Conservation (phyloP, 768 basidiomycete species). For the Hericium rajendrae region DNA sequence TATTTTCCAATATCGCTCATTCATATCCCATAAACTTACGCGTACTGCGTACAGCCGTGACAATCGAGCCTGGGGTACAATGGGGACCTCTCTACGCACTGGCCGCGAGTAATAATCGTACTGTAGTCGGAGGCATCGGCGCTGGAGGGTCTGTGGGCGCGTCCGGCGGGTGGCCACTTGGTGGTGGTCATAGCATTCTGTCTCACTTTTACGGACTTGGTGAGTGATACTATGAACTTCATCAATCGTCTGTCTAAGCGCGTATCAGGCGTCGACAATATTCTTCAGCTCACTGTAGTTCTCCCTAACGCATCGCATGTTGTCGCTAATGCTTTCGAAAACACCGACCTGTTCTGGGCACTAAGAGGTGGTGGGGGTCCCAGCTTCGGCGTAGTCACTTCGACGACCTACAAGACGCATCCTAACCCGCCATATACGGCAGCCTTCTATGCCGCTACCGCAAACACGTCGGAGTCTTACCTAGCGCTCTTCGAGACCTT, state of each 20-base stretch:
- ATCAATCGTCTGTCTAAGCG: not conserved
- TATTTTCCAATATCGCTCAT: not conserved
- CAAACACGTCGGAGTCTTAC: conserved; percentile 3
- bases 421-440: conserved; percentile 25
- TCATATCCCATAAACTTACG: not conserved
- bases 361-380: conserved; percentile 43
- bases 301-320: conserved; percentile 31
- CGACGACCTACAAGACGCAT: conserved; percentile 37
- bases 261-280: conserved; percentile 13
- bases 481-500: not conserved
- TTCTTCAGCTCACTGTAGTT: conserved; percentile 35
- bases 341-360: conserved; percentile 44
- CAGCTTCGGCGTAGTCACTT: conserved; percentile 38
- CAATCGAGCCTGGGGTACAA: conserved; percentile 34
- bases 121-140: conserved; percentile 37
- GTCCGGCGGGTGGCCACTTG: conserved; percentile 38
- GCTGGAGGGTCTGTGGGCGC: conserved; percentile 33
- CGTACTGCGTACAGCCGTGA: conserved; percentile 13
- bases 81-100: conserved; percentile 35
- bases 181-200: conserved; percentile 36
- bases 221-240: conserved; percentile 5
- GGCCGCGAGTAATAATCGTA: conserved; percentile 27
- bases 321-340: conserved; percentile 29
- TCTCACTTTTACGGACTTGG: conserved; percentile 35
- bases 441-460: conserved; percentile 12